phyloP scores from a whole-genome alignment of 2,329 filamentous ascomycete genomes.

The Pseudogymnoascus sp. region DNA sequence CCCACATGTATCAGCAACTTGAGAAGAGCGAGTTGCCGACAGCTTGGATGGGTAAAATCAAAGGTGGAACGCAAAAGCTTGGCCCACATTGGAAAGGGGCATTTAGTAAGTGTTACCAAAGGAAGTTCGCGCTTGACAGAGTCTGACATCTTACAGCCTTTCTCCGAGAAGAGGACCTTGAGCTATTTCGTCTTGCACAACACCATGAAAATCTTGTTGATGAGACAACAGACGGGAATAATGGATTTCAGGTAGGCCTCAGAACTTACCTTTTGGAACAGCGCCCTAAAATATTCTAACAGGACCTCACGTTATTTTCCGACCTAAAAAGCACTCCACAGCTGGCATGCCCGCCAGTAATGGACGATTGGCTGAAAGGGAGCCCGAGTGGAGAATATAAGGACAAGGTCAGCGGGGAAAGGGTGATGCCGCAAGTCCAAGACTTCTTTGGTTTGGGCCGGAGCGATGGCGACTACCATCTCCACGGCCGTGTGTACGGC shows the following conservation, averaged over 20 bases:
- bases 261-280: not conserved
- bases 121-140: slow-evolving; percentile 10
- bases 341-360: not conserved
- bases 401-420: not conserved
- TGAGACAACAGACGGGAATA: slow-evolving; percentile 16
- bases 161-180: not conserved
- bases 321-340: not conserved
- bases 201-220: slow-evolving; percentile 1
- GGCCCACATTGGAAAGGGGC: slow-evolving; percentile 43
- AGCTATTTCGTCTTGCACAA: not conserved
- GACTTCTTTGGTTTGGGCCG: slow-evolving; percentile 32
- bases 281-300: not conserved
- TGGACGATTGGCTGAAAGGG: slow-evolving; percentile 7
- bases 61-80: slow-evolving; percentile 30
- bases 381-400: slow-evolving; percentile 5
- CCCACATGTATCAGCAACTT: slow-evolving; percentile 31
- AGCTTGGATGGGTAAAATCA: slow-evolving; percentile 34
- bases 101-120: slow-evolving; percentile 31
- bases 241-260: slow-evolving; percentile 21
- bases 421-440: slow-evolving; percentile 15
- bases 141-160: slow-evolving; percentile 17
- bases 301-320: slow-evolving; percentile 10
- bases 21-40: slow-evolving; percentile 32
- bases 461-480: slow-evolving; percentile 26
- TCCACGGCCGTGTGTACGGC: slow-evolving; percentile 41